Base-by-base conservation (phyloP, 371 early-diverging fungal genomes). In the Mortierella sp. region DNA sequence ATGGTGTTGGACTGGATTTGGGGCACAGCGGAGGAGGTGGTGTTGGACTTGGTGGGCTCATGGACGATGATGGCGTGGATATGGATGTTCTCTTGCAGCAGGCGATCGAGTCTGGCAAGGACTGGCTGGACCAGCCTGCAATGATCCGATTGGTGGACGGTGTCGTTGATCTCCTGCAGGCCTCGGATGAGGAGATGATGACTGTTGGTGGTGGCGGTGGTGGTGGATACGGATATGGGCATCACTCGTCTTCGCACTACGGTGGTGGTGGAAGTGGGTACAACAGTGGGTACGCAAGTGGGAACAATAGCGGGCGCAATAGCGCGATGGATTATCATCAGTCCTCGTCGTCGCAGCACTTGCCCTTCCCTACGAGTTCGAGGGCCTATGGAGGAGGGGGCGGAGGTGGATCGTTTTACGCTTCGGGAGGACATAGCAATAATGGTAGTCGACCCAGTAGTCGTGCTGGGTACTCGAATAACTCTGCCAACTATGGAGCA, bases 51-150 rank as follows among this genome's bases (percentile, higher is more conserved):
- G n/a, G 31, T 31, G 72, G 31, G 3, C 4, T 72, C 26, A 38
- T 38, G 42, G 42, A 38, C 42, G 76, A 80, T n/a, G 75, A 76
- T 72, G 82, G 77, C 16, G 79, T 85, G 82, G 79, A 85, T 57
- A 81, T 81, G 81, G 78, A 84, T 47, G 80, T 42, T 5, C 76
- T 84, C 9, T 47, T 84, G 79, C 79, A 70, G 26, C 81, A 84
- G 34, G 84, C 84, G 50, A 50, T 85, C 21, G 86, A 85, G 77
- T 85, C 82, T 34, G 86, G 82, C 45, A 85, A 82, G 80, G 86
- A 85, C 73, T 85, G 86, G 86, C 77, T 85, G 77, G 86, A 85
- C 73, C 86, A 85, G 78, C 80, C 86, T 52, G 82, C 86, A 54
- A 85, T 85, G 86, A 78, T 82, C 11, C 82, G 75, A 11, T 34